Base-by-base conservation (phyloP, 257 asterid species). In the Solanum pimpinellifolium region DNA sequence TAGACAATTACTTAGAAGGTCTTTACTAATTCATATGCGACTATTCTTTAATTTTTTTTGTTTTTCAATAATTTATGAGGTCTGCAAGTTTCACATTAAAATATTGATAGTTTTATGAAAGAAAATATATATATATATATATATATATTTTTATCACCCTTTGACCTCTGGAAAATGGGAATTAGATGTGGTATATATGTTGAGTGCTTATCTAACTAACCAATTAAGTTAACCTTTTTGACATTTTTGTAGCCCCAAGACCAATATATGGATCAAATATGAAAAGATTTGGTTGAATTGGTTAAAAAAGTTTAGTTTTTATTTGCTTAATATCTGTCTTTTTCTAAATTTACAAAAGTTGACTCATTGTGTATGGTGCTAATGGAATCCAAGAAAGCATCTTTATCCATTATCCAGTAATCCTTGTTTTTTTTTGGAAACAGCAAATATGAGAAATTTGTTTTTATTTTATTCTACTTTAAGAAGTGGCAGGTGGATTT, bases 141-240 rank as follows among this genome's bases (percentile, higher is more conserved):
- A 31, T 31, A 5, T 35, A 5, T 3, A 8, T 1, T 11, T 0
- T 9, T 72, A 72, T 5, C 12, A 72, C 80, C 8, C 52, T 37
- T 74, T 74, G 82, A 74, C 82, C 31, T 74, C 29, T 74, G 5
- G 20, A 42, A 76, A 76, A 9, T 49, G 44, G 16, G 69, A 81
- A 31, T 49, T 49, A 31, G 69, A 49, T 49, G 46, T 11, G 44
- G 12, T 80, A 46, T 12, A 76, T 76, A 76, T 27, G 66, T 76
- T 72, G 46, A 89, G 95, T 91, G 96, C 92, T 81, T 37, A 39
- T 21, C 46, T 74, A 85, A 68, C 86, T 88, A 75, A 91, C 92
- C 92, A 37, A 90, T 88, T 74, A 74, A 21, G 6, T 74, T 70
- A 35, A 83, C 85, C 83, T 87, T 84, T 92, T 91, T 88, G 86